Conservation (phyloP, 148 eudicot genomes). For the Amaranthus hypochondriacus region DNA sequence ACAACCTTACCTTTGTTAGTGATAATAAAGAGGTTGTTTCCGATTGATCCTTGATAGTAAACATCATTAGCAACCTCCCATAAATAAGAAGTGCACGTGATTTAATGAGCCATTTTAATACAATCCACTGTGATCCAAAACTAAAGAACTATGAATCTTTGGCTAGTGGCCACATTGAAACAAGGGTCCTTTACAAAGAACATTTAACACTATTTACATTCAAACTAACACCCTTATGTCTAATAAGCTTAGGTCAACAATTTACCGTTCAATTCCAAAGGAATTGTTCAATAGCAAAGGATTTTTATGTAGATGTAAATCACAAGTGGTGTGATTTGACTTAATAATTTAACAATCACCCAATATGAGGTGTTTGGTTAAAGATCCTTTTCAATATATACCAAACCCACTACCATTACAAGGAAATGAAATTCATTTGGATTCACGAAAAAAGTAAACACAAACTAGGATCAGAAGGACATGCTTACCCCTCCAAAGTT, state of each 20-base stretch:
- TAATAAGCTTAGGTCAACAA: background rate
- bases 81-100: too few species aligned
- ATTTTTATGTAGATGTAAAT: background rate
- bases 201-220: too few species aligned
- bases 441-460: background rate
- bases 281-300: background rate
- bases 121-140: background rate
- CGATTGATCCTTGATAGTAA: too few species aligned
- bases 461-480: slow-evolving; percentile 7
- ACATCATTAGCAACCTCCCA: too few species aligned
- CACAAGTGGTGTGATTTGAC: background rate
- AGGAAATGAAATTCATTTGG: background rate
- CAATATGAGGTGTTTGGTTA: background rate
- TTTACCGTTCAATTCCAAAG: background rate
- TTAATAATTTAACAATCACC: background rate
- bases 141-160: background rate
- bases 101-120: background rate
- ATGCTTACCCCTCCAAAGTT: slow-evolving; percentile 76
- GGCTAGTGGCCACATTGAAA: too few species aligned
- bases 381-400: background rate
- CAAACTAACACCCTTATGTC: too few species aligned
- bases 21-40: too few species aligned
- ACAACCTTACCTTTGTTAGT: too few species aligned
- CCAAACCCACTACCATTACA: background rate
- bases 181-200: too few species aligned